Evolutionary conservation across 1,284 basidiomycete species (phyloP), one percentile per base, ranked within the genome.

Genomic region (Ceratobasidium sp.): DNA sequence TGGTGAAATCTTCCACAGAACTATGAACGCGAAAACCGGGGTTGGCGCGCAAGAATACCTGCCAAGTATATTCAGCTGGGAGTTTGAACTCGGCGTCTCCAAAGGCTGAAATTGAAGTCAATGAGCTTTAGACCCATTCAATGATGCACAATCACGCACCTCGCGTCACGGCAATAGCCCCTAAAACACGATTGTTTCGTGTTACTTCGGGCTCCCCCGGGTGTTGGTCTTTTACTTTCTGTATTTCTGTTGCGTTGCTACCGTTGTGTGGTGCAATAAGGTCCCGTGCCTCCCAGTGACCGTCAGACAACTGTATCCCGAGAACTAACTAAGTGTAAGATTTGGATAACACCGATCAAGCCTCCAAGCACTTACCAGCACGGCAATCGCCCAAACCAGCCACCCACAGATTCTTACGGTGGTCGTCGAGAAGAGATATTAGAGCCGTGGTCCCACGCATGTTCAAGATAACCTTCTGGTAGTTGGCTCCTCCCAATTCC

Each of bases 391-490:
- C 92, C 17, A 93, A 85, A 80, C 92, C 92, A 0, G 91, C 92
- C 44, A 93, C 84, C 91, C 92, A 93, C 15, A 93, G 84, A 79
- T 93, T 89, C 81, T 88, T 84, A 78, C 89, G 88, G 17, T 88
- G 85, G 61, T 91, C 91, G 83, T 93, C 92, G 42, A 92, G 86
- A 59, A 93, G 86, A 2, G 91, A 88, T 50, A 93, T 88, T 57
- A 93, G 87, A 5, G 90, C 91, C 2, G 92, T 93, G 1, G 91
- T 92, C 20, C 92, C 92, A 80, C 92, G 90, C 90, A 93, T 92
- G 82, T 91, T 92, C 57, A 92, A 84, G 66, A 89, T 84, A 17
- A 89, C 89, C 82, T 91, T 91, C 76, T 89, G 85, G 85, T 91
- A 91, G 81, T 91, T 92, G 33, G 83, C 85, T 4, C 91, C 91